These are phyloP conservation scores for Daldinia sp. DNA, from an alignment of 2,329 filamentous ascomycete species.

Conservation along the genomic window DNA sequence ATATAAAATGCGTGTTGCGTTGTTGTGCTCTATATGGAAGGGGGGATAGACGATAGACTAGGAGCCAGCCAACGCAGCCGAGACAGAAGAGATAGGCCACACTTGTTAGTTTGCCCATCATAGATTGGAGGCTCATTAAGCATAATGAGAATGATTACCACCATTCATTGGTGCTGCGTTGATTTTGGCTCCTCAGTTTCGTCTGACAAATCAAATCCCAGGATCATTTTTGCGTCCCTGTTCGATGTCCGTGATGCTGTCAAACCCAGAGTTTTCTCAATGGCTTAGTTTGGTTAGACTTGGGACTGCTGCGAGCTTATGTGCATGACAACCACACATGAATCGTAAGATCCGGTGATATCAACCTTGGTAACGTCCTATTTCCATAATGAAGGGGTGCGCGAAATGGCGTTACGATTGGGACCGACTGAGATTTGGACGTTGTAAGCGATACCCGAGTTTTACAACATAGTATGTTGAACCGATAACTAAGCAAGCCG, in stretches of 20 bases:
- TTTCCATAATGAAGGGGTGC: not conserved
- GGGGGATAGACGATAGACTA: not conserved
- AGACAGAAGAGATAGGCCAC: not conserved
- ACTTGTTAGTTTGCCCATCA: not conserved
- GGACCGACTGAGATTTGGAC: not conserved
- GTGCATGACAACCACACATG: not conserved
- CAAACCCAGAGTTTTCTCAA: not conserved
- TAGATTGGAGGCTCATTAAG: not conserved
- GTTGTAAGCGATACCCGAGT: not conserved
- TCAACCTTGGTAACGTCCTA: conserved; percentile 5
- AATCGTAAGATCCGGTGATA: conserved; percentile 3
- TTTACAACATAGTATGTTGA: not conserved
- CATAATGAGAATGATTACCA: not conserved
- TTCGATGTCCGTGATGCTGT: not conserved
- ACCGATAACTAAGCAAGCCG: not conserved
- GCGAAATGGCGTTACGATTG: not conserved
- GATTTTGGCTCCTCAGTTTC: not conserved
- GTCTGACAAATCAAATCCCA: not conserved
- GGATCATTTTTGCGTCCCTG: not conserved
- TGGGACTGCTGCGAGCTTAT: not conserved
- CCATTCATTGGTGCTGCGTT: not conserved
- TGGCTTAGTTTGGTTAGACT: not conserved
- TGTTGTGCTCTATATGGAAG: not conserved
- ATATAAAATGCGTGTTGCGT: not conserved
- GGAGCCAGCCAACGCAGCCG: not conserved